Evolutionary conservation across 2,329 filamentous ascomycete species (phyloP), one percentile per base, ranked within the genome.

Genomic region (Penicillium sp.): DNA sequence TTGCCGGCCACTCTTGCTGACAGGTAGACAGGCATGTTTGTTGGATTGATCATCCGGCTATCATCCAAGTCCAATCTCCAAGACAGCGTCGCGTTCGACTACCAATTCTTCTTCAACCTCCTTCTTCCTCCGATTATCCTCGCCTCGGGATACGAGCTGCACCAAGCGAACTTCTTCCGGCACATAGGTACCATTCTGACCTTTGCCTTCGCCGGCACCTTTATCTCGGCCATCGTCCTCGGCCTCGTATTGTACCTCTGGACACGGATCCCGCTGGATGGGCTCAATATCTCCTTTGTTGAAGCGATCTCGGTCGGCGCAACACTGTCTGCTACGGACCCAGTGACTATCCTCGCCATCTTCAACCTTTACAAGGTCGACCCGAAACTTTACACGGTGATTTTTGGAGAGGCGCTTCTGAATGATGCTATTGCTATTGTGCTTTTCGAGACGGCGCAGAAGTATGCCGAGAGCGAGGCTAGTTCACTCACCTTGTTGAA

Each of bases 341-440:
- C 95, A 0, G 94, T 99, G 60, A 99, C 95, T 0, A 98, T 99
- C 69, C 83, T 99, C 55, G 95, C 95, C 74, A 99, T 99, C 68
- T 99, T 99, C 85, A 98, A 97, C 76, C 90, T 95, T 1, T 99
- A 98, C 85, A 98, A 98, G 79, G 95, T 99, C 69, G 95, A 99
- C 71, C 95, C 95, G 2, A 98, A 98, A 79, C 85, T 99, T 17
- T 99, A 99, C 79, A 99, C 95, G 34, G 88, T 99, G 75, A 99
- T 99, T 67, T 99, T 99, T 76, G 95, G 95, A 73, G 95, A 99
- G 79, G 96, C 94, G 7, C 98, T 99, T 61, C 82, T 99, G 57
- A 99, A 99, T 75, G 95, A 99, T 80, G 95, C 95, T 47, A 94
- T 99, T 72, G 95, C 95, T 65, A 99, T 99, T 76, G 95, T 99